A percentile compares a stretch with the other conserved stretches of the same genome.
phyloP scores from a whole-genome alignment of 129 eudicot genomes.

The Rutidosis leptorrhynchoides region DNA sequence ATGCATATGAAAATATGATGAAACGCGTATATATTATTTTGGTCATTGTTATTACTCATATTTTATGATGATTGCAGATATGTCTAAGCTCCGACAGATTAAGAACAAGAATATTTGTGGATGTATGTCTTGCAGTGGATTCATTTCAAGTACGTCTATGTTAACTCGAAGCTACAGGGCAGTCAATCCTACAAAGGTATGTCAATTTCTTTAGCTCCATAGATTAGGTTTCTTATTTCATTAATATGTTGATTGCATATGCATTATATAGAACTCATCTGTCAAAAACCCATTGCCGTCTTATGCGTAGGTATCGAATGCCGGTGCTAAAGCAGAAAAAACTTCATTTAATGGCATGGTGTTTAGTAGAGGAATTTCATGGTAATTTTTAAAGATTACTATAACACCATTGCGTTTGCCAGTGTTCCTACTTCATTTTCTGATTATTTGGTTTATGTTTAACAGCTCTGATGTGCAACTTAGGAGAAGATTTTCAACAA shows the following conservation, averaged over 20 bases:
- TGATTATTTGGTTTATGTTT: conserved; percentile 18
- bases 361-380: conserved; percentile 43
- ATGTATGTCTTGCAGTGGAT: conserved; percentile 40
- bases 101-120: conserved; percentile 37
- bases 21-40: background rate
- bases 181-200: conserved; percentile 39
- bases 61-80: conserved; percentile 30
- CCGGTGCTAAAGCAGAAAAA: conserved; percentile 33
- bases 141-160: conserved; percentile 30
- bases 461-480: conserved; percentile 48
- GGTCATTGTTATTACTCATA: background rate
- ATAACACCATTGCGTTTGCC: conserved; percentile 5
- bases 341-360: conserved; percentile 34
- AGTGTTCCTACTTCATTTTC: conserved; percentile 18
- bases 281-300: background rate
- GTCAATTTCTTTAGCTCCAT: conserved; percentile 10
- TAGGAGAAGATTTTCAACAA: conserved; percentile 56
- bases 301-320: conserved; percentile 28
- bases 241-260: conserved; percentile 11
- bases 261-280: background rate
- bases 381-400: conserved; percentile 34
- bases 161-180: conserved; percentile 40
- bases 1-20: background rate
- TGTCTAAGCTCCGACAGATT: conserved; percentile 32
- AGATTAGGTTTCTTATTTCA: conserved; percentile 19